Base-by-base conservation (phyloP, 2,329 filamentous ascomycete species). In the Didymella pomorum region DNA sequence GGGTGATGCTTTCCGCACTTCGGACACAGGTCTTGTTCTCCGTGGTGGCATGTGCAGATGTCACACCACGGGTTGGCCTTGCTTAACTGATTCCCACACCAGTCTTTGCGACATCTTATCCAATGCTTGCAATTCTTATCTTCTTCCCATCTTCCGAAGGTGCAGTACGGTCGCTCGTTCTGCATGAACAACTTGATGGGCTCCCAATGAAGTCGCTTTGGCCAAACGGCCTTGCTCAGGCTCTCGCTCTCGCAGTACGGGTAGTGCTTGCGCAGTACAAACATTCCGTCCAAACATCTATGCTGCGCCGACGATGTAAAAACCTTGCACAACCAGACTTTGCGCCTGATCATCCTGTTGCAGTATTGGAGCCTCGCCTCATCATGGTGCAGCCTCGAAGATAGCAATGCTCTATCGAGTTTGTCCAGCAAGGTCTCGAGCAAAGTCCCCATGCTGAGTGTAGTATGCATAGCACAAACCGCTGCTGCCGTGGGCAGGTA, bases 401-500 rank as follows among this genome's bases (percentile, higher is more conserved):
- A 8, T 18, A 9, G 18, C 11, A 39, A 4, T 12, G 9, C 18
- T 18, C 21, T 11, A 21, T 39, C 35, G 3, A 39, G n/a, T 11
- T 12, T 9, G 4, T 21, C 12, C n/a, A 39, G 10, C 18, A 39
- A 9, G 23, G 7, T 23, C 9, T 23, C 14, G 10, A 41, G 18
- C 20, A 41, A 41, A 23, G 10, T 23, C n/a, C 23, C 37, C 10
- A 23, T 23, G 20, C 37, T 12, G 18, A n/a, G 2, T 21, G 20
- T 23, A 8, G 23, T 7, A 26, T 23, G 23, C 14, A 28, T 16
- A 16, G 50, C 50, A 37, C 43, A 44, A 1, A 52, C 31, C 7
- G 48, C 54, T 29, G 28, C 28, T 2, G 54, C 54, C 10, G 33
- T 52, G 9, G 48, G 35, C 11, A 57, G 37, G 11, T 42, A 48